Base-by-base conservation (phyloP, 306 rosid genomes). In the Glycine soja region DNA sequence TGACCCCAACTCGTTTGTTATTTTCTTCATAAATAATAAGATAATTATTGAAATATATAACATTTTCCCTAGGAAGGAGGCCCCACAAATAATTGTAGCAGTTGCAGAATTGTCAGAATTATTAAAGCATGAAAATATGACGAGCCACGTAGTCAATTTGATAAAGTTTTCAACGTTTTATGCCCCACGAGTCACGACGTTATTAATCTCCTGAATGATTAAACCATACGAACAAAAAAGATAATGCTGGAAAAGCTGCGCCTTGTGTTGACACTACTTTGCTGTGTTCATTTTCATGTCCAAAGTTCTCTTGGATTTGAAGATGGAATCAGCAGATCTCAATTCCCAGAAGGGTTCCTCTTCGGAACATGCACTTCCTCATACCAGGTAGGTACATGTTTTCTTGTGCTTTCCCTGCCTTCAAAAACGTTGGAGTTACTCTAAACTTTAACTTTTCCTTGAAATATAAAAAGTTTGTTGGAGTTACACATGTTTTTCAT, bases 321-420 rank as follows among this genome's bases (percentile, higher is more conserved):
- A 46, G 83, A 74, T 75, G 80, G 64, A 46, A 42, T 89, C 57
- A 52, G 7, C 8, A 83, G 71, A 52, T 85, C 91, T 56, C 87
- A 83, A 3, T 92, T 90, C 81, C 88, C 94, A 19, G 30, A 83
- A 2, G 59, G 79, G 3, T 92, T 92, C 76, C 78, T 90, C 51
- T 92, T 89, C 42, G 94, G 97, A 83, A 9, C 91, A 46, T 2
- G 85, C 79, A 89, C 94, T 81, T 90, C 93, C 4, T 82, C 94
- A 10, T 92, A 90, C 64, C 94, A 90, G 86, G 94, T 52, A 74
- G 16, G 0, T 19, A 10, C 48, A 18, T 47, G 19, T 3, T 40
- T 61, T 18, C 18, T 14, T 14, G 4, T 11, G 4, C 70, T 38
- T 38, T 61, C 50, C 48, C 38, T 52, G 61, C 47, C 9, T 70